Base-by-base conservation (phyloP, 2,329 filamentous ascomycete genomes). In the Aspergillus piperis region DNA sequence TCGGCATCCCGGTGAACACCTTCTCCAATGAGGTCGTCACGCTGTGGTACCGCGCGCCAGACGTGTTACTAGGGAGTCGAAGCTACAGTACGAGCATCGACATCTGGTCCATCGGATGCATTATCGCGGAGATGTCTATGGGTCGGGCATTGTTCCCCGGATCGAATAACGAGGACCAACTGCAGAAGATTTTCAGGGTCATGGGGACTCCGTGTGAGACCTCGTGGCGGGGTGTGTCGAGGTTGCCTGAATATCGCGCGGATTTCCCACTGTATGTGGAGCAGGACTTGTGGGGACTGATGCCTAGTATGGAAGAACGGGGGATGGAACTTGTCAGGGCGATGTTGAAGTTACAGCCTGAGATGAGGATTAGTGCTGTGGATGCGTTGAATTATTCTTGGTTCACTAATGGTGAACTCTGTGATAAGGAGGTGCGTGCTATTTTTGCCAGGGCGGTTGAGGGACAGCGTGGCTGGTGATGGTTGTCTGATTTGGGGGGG, bases 41-140 rank as follows among this genome's bases (percentile, higher is more conserved):
- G 1, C 83, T 96, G 10, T 97, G 93, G 93, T 98, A 98, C 76
- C 90, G 93, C 51, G 94, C 93, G 1, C 94, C 94, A 1, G 93
- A 98, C 70, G 93, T 98, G 48, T 84, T 98, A 58, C 85, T 98
- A 36, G 94, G 94, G 50, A 93, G 90, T 69, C 83, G 93, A 64
- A 96, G 92, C 10, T 98, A 98, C 81, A 97, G 96, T 79, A 97
- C 93, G n/a, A 95, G 90, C 78, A 97, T 98, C 75, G 93, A 98
- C 73, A 97, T 98, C 73, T 98, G 93, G 93, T 96, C 91, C 13
- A 93, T 93, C 7, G 93, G 94, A 57, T 97, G 94, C 77, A 98
- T 98, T 81, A 96, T 97, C 92, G 94, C 94, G 11, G 93, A 98
- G 78, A 96, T 98, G 94, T 97, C 93, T 77, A 96, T 92, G 0